Evolutionary conservation across 2,329 filamentous ascomycete genomes (phyloP).

Genomic region (Blumeriella jaapii): DNA sequence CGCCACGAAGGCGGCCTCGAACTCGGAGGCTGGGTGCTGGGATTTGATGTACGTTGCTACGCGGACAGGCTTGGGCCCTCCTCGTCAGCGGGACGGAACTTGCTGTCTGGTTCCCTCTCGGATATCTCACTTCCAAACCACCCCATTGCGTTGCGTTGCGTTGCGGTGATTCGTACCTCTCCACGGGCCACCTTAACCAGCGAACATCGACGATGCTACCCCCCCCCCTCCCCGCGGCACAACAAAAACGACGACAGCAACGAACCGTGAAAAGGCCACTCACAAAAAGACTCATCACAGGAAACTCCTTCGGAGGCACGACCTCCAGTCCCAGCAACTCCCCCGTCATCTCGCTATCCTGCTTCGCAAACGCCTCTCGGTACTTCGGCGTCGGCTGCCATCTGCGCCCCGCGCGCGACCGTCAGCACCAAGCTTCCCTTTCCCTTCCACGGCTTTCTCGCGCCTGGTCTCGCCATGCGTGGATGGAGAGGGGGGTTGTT

Average conservation of each 20-base stretch:
- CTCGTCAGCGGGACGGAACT: neutral
- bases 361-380: conserved; percentile 11
- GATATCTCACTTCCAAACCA: neutral
- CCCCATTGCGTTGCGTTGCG: too few species aligned
- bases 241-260: neutral
- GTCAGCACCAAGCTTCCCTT: too few species aligned
- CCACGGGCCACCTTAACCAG: too few species aligned
- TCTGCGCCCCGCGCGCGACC: too few species aligned
- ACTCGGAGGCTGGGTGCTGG: conserved; percentile 7
- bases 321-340: conserved; percentile 12
- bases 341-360: conserved; percentile 12
- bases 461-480: too few species aligned
- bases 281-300: conserved; percentile 13
- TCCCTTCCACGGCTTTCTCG: too few species aligned
- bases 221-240: neutral
- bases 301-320: conserved; percentile 11
- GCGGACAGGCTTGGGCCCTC: conserved; percentile 9
- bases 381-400: conserved; percentile 12
- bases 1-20: conserved; percentile 12
- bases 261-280: conserved; percentile 2
- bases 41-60: conserved; percentile 14
- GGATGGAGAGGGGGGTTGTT: too few species aligned
- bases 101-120: neutral
- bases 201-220: too few species aligned
- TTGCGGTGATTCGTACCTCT: too few species aligned